A percentile compares a stretch with the other conserved stretches of the same genome.
These are phyloP conservation scores for Protomyces inouyei DNA, from an alignment of 1,139 yeast genomes.

Conservation along the genomic window DNA sequence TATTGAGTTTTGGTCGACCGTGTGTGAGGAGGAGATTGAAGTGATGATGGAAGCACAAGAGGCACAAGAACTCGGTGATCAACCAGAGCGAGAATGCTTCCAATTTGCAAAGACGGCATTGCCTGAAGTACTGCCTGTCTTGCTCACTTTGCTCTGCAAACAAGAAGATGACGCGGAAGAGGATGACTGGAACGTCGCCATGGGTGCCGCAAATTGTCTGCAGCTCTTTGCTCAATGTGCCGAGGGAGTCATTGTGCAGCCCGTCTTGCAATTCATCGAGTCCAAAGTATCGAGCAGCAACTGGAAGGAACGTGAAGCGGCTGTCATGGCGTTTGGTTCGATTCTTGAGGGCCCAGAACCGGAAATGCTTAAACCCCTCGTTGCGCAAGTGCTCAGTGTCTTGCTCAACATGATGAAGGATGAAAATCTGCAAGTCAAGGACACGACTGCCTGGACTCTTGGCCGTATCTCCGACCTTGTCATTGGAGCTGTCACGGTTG, in stretches of 20 bases:
- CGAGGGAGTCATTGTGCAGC: conserved; percentile 77
- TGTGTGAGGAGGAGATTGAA: conserved; percentile 92
- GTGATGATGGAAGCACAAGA: conserved; percentile 66
- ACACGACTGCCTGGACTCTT: conserved; percentile 97
- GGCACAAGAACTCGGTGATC: conserved; percentile 36
- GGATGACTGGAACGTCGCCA: conserved; percentile 95
- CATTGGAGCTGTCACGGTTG: conserved; percentile 66
- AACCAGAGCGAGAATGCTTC: conserved; percentile 39
- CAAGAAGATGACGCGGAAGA: conserved; percentile 80
- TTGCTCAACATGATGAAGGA: conserved; percentile 70
- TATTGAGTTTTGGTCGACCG: conserved; percentile 96
- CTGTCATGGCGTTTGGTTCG: conserved; percentile 98
- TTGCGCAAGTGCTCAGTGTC: conserved; percentile 77
- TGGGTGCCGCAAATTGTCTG: conserved; percentile 98
- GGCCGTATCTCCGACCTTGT: conserved; percentile 92
- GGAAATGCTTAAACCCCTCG: conserved; percentile 58
- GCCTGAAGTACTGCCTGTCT: conserved; percentile 79
- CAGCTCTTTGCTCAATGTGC: conserved; percentile 90
- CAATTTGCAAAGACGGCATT: conserved; percentile 83
- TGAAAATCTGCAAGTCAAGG: conserved; percentile 76
- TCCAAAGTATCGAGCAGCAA: conserved; percentile 54
- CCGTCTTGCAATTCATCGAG: conserved; percentile 78
- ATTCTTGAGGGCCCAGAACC: conserved; percentile 91
- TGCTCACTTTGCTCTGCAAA: conserved; percentile 70
- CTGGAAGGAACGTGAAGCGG: conserved; percentile 94